phyloP scores from a whole-genome alignment of 441 rosid genomes.

The Aleurites moluccanus region DNA sequence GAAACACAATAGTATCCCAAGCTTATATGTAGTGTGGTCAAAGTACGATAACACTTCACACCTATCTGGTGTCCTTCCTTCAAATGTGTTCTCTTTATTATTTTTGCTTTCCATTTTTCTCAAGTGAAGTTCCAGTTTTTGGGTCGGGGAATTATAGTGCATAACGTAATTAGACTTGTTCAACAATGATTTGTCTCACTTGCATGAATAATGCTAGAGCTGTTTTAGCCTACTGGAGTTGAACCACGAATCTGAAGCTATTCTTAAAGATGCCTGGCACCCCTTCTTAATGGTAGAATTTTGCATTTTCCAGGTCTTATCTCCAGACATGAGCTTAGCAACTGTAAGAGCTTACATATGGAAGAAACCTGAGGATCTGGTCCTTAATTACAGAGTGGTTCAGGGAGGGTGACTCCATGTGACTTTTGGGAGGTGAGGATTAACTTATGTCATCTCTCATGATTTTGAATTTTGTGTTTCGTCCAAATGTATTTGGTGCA shows the following conservation, averaged over 20 bases:
- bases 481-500: neutral
- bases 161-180: neutral
- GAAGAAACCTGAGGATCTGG: slow-evolving; percentile 97
- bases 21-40: neutral
- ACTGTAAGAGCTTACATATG: slow-evolving; percentile 91
- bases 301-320: slow-evolving; percentile 62
- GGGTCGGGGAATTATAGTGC: neutral
- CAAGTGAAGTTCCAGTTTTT: neutral
- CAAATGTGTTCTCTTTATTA: neutral
- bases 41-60: neutral
- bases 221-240: neutral
- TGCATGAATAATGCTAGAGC: neutral
- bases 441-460: neutral
- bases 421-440: slow-evolving; percentile 37
- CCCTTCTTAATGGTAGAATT: neutral
- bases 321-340: slow-evolving; percentile 99
- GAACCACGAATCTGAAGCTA: neutral
- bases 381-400: slow-evolving; percentile 82
- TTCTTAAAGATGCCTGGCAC: neutral
- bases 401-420: slow-evolving; percentile 63
- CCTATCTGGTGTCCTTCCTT: neutral
- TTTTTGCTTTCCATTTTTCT: neutral
- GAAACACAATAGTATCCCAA: neutral
- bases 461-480: neutral
- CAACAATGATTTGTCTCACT: neutral